Evolutionary conservation across 306 rosid genomes (phyloP), one percentile per base, ranked within the genome.

Genomic region (Cajanus cajan): DNA sequence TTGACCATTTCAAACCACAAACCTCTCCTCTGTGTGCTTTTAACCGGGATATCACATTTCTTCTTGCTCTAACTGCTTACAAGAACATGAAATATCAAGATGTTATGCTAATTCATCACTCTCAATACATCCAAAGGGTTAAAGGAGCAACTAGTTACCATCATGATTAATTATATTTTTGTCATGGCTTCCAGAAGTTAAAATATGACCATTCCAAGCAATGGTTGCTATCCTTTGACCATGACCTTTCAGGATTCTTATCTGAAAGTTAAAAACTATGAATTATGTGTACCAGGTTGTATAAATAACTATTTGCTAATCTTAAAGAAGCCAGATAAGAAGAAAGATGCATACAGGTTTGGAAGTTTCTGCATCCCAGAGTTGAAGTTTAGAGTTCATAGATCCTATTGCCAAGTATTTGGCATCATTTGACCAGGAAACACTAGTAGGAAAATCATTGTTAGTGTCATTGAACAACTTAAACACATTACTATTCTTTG

Each of bases 171-270:
- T 86, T 68, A 92, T 92, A 68, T 80, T 83, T 67, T 45, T 84
- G 88, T 92, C 97, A 51, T 85, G 90, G 84, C 97, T 88, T 81
- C 97, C 97, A 5, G 97, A 89, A 22, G 97, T 92, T 78, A 92
- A 85, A 83, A 71, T 75, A 74, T 80, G 83, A 50, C 85, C 86
- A 62, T 90, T 89, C 97, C 97, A 90, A n/a, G 92, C 76, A 33
- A 78, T 25, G 54, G 88, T 61, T 69, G 84, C 91, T 68, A 92
- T 57, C 85, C 96, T 86, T 25, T 78, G 40, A 55, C 19, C 64
- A 54, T 92, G 97, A 69, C 87, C 90, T 63, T 82, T 77, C 15
- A 92, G 84, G 33, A 21, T 63, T 75, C 96, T 87, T 57, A 91
- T 51, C 97, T 91, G 80, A 68, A 43, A 25, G 37, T 85, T 39